phyloP scores from a whole-genome alignment of 1,284 basidiomycete genomes.

The Sporisorium reilianum region DNA sequence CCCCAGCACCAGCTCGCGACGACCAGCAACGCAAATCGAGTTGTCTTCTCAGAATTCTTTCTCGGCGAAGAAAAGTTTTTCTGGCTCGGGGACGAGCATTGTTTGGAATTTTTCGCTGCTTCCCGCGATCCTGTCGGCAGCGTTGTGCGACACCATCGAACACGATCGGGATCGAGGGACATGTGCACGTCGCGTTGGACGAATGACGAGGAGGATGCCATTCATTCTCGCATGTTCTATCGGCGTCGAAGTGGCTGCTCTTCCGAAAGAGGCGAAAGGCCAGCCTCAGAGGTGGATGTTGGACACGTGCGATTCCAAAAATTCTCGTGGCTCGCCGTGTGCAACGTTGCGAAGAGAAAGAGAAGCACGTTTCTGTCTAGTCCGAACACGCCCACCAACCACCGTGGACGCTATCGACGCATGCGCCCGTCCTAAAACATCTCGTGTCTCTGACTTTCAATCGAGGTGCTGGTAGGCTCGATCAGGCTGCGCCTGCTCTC shows the following conservation, averaged over 20 bases:
- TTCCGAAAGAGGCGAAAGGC: too few species aligned
- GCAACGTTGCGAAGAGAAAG: not conserved
- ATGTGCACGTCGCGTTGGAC: not conserved
- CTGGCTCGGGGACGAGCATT: not conserved
- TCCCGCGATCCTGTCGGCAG: not conserved
- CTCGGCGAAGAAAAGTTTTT: not conserved
- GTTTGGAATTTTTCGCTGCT: not conserved
- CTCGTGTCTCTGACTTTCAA: too few species aligned
- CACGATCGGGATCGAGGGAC: not conserved
- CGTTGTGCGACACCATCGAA: not conserved
- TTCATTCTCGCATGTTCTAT: not conserved
- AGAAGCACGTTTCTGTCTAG: not conserved
- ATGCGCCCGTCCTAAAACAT: too few species aligned
- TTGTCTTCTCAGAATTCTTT: too few species aligned
- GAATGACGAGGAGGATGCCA: too few species aligned
- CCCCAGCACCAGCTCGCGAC: not conserved
- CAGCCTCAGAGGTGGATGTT: slow-evolving; percentile 6
- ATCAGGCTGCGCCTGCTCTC: too few species aligned
- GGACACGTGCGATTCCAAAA: not conserved
- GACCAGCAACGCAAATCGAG: not conserved
- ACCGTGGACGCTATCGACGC: not conserved
- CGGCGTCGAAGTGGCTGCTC: too few species aligned
- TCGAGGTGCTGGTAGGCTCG: too few species aligned
- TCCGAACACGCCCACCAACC: not conserved
- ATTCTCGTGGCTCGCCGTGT: not conserved